phyloP scores from a whole-genome alignment of 108 stramenopile genomes.

The Skeletonema menzelii region DNA sequence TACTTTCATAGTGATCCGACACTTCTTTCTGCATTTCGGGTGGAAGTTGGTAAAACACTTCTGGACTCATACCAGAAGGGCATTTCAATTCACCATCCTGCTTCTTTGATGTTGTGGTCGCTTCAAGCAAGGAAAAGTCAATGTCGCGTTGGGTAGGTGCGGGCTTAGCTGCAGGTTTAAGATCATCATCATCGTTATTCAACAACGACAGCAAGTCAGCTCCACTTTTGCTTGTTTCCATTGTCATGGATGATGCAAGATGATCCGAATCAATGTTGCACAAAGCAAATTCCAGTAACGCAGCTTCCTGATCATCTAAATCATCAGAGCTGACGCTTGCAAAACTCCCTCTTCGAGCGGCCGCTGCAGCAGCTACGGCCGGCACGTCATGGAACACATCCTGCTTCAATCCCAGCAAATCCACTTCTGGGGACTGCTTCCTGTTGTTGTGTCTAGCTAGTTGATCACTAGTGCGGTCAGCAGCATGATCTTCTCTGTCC shows the following conservation, averaged over 20 bases:
- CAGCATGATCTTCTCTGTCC: not conserved
- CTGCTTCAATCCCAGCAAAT: not conserved
- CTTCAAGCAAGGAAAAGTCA: conserved; percentile 8
- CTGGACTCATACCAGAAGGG: conserved; percentile 35
- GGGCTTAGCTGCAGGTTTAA: conserved; percentile 11
- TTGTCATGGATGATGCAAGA: not conserved
- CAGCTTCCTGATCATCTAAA: conserved; percentile 15
- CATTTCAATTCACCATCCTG: conserved; percentile 5
- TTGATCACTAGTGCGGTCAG: not conserved
- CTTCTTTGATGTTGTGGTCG: not conserved
- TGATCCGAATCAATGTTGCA: conserved; percentile 17
- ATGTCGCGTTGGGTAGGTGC: not conserved
- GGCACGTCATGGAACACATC: not conserved
- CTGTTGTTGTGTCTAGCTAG: not conserved
- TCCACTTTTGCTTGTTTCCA: not conserved
- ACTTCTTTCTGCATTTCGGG: conserved; percentile 35
- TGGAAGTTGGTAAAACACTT: conserved; percentile 34
- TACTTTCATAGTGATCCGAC: not conserved
- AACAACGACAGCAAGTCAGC: not conserved
- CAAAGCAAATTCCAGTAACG: conserved; percentile 19
- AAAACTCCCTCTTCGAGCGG: not conserved
- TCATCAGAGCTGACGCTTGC: not conserved
- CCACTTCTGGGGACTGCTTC: not conserved
- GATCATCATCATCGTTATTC: conserved; percentile 3
- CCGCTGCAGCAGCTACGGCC: not conserved